Evolutionary conservation across 1,284 basidiomycete genomes (phyloP).

Genomic region (Anthracocystis walkeri): DNA sequence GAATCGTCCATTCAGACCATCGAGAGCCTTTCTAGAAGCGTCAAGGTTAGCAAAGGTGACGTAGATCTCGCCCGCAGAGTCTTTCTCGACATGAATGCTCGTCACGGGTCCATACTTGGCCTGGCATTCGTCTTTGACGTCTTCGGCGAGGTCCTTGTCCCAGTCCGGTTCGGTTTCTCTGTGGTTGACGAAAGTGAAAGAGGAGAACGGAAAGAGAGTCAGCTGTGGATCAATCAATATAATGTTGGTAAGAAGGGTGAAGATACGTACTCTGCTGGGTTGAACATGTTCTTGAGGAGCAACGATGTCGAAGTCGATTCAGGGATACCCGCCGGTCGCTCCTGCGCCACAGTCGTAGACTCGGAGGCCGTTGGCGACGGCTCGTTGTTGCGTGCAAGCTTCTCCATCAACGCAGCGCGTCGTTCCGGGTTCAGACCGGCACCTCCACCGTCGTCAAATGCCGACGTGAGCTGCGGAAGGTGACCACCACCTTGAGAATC

Average conservation of each 20-base stretch:
- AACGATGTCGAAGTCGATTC: constrained; percentile 46
- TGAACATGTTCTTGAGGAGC: constrained; percentile 93
- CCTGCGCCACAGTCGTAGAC: constrained; percentile 14
- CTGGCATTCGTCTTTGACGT: constrained; percentile 93
- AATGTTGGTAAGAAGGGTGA: background rate
- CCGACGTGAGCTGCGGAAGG: constrained; percentile 52
- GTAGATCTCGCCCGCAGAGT: constrained; percentile 92
- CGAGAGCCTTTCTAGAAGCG: constrained; percentile 82
- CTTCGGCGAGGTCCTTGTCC: constrained; percentile 94
- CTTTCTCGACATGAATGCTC: constrained; percentile 91
- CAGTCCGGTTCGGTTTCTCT: constrained; percentile 90
- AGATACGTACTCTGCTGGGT: constrained; percentile 80
- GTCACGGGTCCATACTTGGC: constrained; percentile 87
- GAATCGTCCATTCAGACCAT: constrained; percentile 86
- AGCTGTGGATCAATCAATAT: background rate
- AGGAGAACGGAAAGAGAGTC: background rate
- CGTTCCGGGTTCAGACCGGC: constrained; percentile 61
- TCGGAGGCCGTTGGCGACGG: constrained; percentile 21
- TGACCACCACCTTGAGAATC: constrained; percentile 37
- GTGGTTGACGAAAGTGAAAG: background rate
- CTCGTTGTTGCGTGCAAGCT: constrained; percentile 61
- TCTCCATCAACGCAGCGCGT: constrained; percentile 66
- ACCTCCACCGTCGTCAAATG: constrained; percentile 66
- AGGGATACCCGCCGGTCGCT: constrained; percentile 75
- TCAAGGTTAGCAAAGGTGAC: constrained; percentile 87